phyloP scores from a whole-genome alignment of 805 yeast genomes.

The Ogataea pini region DNA sequence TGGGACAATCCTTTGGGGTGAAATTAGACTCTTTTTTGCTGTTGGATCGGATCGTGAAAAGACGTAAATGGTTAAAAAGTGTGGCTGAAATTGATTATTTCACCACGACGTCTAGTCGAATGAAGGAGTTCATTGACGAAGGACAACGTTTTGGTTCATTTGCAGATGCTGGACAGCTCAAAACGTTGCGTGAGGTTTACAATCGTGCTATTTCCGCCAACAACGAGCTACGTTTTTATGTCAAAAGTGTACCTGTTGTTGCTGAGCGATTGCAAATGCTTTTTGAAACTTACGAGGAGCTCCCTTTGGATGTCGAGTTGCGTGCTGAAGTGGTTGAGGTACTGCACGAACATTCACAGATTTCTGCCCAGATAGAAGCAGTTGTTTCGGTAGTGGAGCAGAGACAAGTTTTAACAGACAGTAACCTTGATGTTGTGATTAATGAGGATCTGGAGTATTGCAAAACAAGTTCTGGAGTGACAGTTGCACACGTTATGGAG shows the following conservation, averaged over 20 bases:
- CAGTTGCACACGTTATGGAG: slow-evolving; percentile 10
- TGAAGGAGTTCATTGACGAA: slow-evolving; percentile 25
- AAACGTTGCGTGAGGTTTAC: slow-evolving; percentile 15
- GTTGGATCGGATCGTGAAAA: slow-evolving; percentile 40
- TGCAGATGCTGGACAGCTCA: slow-evolving; percentile 18
- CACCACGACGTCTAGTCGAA: slow-evolving; percentile 22
- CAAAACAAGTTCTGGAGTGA: not conserved
- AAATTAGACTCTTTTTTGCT: slow-evolving; percentile 48
- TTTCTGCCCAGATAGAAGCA: slow-evolving; percentile 35
- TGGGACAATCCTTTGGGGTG: slow-evolving; percentile 63
- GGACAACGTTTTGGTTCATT: slow-evolving; percentile 23
- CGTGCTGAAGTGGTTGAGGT: slow-evolving; percentile 60
- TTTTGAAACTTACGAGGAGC: slow-evolving; percentile 14
- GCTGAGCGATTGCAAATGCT: slow-evolving; percentile 10
- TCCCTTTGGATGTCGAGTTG: slow-evolving; percentile 18
- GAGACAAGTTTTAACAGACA: slow-evolving; percentile 14
- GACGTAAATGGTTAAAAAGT: slow-evolving; percentile 42
- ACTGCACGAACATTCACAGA: slow-evolving; percentile 73
- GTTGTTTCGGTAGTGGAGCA: slow-evolving; percentile 16
- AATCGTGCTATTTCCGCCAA: slow-evolving; percentile 20
- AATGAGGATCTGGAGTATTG: not conserved
- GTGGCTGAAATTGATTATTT: slow-evolving; percentile 26
- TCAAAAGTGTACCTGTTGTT: slow-evolving; percentile 3
- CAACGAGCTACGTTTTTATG: slow-evolving; percentile 7
- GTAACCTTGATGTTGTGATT: slow-evolving; percentile 2